phyloP scores from a whole-genome alignment of 208 protist species.

The Trypanosoma platydactyli region DNA sequence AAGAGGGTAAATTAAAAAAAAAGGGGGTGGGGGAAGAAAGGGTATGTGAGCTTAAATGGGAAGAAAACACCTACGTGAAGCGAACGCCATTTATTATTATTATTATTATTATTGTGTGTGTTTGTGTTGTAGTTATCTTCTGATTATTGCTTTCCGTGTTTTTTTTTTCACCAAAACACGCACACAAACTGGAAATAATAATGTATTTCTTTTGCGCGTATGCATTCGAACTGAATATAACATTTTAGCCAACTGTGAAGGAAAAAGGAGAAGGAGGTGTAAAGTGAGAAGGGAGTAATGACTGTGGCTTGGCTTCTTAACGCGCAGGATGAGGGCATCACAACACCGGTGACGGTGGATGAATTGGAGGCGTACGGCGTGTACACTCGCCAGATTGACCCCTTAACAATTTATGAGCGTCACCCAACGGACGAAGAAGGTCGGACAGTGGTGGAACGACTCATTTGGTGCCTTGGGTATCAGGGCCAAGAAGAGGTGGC shows the following conservation, averaged over 20 bases:
- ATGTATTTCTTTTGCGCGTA: constrained; percentile 3
- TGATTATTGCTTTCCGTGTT: constrained; percentile 3
- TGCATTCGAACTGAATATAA: too few relatives aligned
- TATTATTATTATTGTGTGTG: constrained; percentile 3
- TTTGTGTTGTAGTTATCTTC: constrained; percentile 3
- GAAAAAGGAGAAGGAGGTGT: neutral
- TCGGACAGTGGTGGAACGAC: constrained; percentile 19
- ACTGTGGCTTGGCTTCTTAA: constrained; percentile 19
- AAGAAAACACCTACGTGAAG: too few relatives aligned
- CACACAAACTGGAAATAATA: constrained; percentile 3
- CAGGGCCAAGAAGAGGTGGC: constrained; percentile 13
- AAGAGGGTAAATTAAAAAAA: constrained; percentile 19
- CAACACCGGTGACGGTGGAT: constrained; percentile 3
- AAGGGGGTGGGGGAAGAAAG: constrained; percentile 14
- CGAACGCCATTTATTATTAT: constrained; percentile 26
- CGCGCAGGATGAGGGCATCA: constrained; percentile 10
- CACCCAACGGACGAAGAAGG: constrained; percentile 23
- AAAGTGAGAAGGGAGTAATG: constrained; percentile 5
- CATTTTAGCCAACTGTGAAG: neutral
- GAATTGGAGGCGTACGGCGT: constrained; percentile 23
- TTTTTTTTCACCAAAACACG: neutral
- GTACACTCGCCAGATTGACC: constrained; percentile 19
- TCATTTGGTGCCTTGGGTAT: constrained; percentile 28
- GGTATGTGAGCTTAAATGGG: too few relatives aligned
- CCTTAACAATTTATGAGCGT: constrained; percentile 14